phyloP scores from a whole-genome alignment of 768 basidiomycete genomes.

The Amanita brunnescens region DNA sequence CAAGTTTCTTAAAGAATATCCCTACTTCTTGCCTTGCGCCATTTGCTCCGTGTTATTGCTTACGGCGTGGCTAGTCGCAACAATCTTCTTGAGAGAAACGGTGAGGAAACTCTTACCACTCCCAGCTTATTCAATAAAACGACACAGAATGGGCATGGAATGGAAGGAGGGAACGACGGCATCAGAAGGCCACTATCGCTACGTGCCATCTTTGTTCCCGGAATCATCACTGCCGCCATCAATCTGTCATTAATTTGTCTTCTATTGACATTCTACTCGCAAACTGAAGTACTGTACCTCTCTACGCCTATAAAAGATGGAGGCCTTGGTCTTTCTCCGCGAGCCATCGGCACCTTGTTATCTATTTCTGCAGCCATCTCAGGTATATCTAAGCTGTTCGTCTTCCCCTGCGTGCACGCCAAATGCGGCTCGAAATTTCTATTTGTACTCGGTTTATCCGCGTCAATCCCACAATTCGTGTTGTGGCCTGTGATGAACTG shows the following conservation, averaged over 20 bases:
- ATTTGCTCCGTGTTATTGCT: conserved; percentile 34
- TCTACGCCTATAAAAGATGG: too few species aligned
- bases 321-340: too few species aligned
- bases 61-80: conserved; percentile 37
- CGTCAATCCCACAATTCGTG: conserved; percentile 33
- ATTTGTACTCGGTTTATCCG: conserved; percentile 34
- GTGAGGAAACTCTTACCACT: neutral
- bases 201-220: conserved; percentile 12
- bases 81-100: conserved; percentile 44
- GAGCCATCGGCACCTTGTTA: conserved; percentile 52
- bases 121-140: neutral
- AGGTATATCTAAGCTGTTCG: conserved; percentile 44
- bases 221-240: too few species aligned
- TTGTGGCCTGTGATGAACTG: too few species aligned
- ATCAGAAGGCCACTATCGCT: neutral
- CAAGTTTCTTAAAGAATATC: too few species aligned
- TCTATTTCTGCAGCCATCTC: conserved; percentile 42
- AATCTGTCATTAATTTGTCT: conserved; percentile 27
- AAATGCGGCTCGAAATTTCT: conserved; percentile 13
- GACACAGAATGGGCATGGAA: neutral
- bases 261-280: conserved; percentile 55
- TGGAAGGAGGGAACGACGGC: neutral
- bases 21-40: too few species aligned
- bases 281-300: too few species aligned
- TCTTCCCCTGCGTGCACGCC: conserved; percentile 47